Percentiles rank a stretch among this genome's conserved stretches.
Conservation (phyloP, 2,329 filamentous ascomycete species). For the Juglanconis oblonga region DNA sequence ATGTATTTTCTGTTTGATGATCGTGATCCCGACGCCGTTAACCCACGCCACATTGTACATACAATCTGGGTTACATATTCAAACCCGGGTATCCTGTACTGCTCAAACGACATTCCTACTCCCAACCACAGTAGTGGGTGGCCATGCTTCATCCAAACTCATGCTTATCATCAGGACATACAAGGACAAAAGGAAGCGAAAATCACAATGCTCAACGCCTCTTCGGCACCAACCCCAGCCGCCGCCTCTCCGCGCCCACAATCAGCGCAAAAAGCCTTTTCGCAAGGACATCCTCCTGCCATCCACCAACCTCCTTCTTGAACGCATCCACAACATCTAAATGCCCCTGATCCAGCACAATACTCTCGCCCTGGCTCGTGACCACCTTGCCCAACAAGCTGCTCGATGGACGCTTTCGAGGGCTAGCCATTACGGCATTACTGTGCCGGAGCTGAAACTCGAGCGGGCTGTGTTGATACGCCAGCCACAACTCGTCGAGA, state of each 20-base stretch:
- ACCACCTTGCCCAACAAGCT: slow-evolving; percentile 48
- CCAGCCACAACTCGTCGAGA: slow-evolving; percentile 49
- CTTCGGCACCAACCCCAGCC: slow-evolving; percentile 22
- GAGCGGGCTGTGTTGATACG: slow-evolving; percentile 41
- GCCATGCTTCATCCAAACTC: neutral
- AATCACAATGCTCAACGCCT: slow-evolving; percentile 14
- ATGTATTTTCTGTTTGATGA: neutral
- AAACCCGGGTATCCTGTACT: slow-evolving; percentile 18
- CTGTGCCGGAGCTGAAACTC: slow-evolving; percentile 31
- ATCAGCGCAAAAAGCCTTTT: slow-evolving; percentile 54
- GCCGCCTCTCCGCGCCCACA: slow-evolving; percentile 45
- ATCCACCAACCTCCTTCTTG: slow-evolving; percentile 42
- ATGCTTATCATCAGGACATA: slow-evolving; percentile 12
- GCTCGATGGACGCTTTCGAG: slow-evolving; percentile 21
- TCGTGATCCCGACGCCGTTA: slow-evolving; percentile 6
- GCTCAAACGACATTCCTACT: neutral
- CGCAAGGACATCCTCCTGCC: slow-evolving; percentile 47
- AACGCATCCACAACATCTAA: slow-evolving; percentile 57
- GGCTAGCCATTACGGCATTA: slow-evolving; percentile 23
- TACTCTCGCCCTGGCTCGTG: slow-evolving; percentile 40
- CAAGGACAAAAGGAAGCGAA: slow-evolving; percentile 13
- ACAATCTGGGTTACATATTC: slow-evolving; percentile 17
- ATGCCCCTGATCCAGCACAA: slow-evolving; percentile 55
- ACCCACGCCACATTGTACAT: neutral
- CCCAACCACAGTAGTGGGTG: neutral